Conservation (phyloP, 2,329 filamentous ascomycete species). For the Nannizzia gypsea region DNA sequence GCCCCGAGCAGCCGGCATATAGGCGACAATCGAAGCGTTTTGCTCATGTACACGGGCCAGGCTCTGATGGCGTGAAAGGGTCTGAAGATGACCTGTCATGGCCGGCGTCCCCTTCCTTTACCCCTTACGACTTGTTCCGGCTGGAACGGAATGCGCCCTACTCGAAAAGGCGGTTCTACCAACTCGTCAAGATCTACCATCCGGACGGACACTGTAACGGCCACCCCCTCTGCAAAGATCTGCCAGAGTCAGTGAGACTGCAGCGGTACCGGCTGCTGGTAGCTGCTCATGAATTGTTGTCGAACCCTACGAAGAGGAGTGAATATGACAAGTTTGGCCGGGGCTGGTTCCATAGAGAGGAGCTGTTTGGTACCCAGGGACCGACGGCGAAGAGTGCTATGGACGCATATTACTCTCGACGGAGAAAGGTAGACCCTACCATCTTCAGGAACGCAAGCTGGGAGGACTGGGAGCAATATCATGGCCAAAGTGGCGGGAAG, state of each 20-base stretch:
- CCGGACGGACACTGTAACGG: slow-evolving; percentile 55
- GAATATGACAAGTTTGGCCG: slow-evolving; percentile 72
- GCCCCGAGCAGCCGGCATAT: slow-evolving; percentile 10
- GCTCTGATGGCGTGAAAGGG: slow-evolving; percentile 11
- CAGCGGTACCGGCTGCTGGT: slow-evolving; percentile 85
- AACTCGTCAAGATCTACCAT: slow-evolving; percentile 92
- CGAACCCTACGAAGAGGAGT: slow-evolving; percentile 62
- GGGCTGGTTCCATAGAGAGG: slow-evolving; percentile 54
- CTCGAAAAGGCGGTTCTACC: slow-evolving; percentile 72
- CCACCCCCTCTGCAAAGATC: slow-evolving; percentile 30
- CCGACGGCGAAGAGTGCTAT: neutral
- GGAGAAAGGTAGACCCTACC: slow-evolving; percentile 32
- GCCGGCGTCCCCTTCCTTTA: slow-evolving; percentile 39
- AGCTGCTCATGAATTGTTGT: slow-evolving; percentile 77
- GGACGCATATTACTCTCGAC: slow-evolving; percentile 17
- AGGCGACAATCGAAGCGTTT: slow-evolving; percentile 22
- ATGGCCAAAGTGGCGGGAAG: slow-evolving; percentile 39
- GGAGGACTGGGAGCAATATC: slow-evolving; percentile 92
- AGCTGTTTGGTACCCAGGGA: slow-evolving; percentile 14
- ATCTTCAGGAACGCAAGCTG: slow-evolving; percentile 74
- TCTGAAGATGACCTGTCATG: slow-evolving; percentile 25
- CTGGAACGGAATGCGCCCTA: slow-evolving; percentile 54
- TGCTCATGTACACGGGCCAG: slow-evolving; percentile 24
- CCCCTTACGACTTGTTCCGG: slow-evolving; percentile 82
- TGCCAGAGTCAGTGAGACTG: slow-evolving; percentile 54